phyloP scores from a whole-genome alignment of 169 alveolate genomes.

The Plasmodium yoelii region DNA sequence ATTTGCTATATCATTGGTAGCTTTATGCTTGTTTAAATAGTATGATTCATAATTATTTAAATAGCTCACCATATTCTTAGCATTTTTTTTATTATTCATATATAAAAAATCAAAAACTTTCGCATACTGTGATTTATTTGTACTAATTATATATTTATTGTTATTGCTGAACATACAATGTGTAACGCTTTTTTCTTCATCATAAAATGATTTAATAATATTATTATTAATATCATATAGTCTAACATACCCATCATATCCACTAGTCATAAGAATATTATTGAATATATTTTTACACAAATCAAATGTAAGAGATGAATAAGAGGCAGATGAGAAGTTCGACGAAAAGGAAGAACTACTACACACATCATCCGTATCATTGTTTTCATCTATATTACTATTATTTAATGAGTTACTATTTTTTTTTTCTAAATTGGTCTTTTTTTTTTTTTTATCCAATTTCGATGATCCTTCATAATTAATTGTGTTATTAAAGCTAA shows the following conservation, averaged over 20 bases:
- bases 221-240: constrained; percentile 71
- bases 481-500: constrained; percentile 59
- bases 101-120: constrained; percentile 66
- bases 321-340: constrained; percentile 23
- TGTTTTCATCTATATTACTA: background rate
- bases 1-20: background rate
- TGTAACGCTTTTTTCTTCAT: constrained; percentile 72
- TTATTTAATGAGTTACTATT: background rate
- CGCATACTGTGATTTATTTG: constrained; percentile 39
- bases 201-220: constrained; percentile 54
- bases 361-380: background rate
- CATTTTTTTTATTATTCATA: constrained; percentile 60
- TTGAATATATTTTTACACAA: constrained; percentile 31
- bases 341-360: constrained; percentile 41
- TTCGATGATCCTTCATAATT: constrained; percentile 23
- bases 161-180: constrained; percentile 72
- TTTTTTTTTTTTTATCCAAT: constrained; percentile 22
- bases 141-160: constrained; percentile 71
- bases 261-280: constrained; percentile 68
- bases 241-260: constrained; percentile 73
- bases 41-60: constrained; percentile 33
- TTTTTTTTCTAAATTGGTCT: background rate
- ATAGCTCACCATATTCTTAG: constrained; percentile 56
- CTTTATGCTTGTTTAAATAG: constrained; percentile 16
- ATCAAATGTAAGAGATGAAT: constrained; percentile 35